Conservation (phyloP, 176 grass and related monocot species). For the Zoysia japonica region DNA sequence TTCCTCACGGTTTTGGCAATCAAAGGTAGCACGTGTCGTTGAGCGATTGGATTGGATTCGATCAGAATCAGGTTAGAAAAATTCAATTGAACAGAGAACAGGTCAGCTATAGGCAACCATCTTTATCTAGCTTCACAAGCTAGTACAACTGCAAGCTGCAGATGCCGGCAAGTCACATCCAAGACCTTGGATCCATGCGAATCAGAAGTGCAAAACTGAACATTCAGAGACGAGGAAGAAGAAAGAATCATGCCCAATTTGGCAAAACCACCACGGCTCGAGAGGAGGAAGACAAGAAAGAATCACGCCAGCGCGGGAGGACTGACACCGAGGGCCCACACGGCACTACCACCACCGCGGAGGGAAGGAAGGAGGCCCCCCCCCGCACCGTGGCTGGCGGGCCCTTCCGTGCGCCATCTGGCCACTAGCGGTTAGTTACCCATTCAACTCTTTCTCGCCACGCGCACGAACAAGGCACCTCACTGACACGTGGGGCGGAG, state of each 20-base stretch:
- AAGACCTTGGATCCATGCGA: background rate
- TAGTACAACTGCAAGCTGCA: background rate
- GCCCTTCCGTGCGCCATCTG: background rate
- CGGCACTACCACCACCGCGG: background rate
- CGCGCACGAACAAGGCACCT: background rate
- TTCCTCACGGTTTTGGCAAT: constrained; percentile 20
- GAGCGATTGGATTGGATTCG: background rate
- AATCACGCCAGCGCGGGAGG: too few species aligned
- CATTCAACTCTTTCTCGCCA: too few species aligned
- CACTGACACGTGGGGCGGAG: background rate
- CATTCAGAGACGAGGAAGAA: background rate
- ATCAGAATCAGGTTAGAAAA: background rate
- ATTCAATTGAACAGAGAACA: background rate
- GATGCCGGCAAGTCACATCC: background rate
- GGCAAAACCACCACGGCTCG: background rate
- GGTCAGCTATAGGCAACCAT: constrained; percentile 19
- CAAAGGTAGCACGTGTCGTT: constrained; percentile 6
- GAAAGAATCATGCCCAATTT: constrained; percentile 13
- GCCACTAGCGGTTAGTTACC: background rate
- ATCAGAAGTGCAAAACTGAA: background rate
- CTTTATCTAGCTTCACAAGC: background rate
- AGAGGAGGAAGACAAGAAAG: too few species aligned
- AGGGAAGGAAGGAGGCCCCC: background rate
- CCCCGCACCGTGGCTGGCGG: background rate
- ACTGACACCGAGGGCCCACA: background rate